Conservation (phyloP, 352 stramenopile genomes). For the Heterotrichella gracilis region DNA sequence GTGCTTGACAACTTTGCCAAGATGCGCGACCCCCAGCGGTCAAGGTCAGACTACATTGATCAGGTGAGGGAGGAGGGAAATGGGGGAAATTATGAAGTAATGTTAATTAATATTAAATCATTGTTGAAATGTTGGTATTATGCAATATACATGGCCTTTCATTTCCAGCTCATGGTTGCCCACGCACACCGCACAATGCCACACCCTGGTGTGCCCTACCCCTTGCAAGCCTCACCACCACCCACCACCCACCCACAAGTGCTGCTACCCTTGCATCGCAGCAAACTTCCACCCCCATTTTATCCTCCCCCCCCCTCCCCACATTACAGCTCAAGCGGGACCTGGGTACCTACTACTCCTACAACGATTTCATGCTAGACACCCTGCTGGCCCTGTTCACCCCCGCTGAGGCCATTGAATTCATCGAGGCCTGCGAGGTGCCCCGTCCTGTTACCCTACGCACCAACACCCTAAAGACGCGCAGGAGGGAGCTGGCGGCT, state of each 20-base stretch:
- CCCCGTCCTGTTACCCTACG: constrained; percentile 80
- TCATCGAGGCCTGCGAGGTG: constrained; percentile 88
- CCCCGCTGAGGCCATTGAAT: constrained; percentile 45
- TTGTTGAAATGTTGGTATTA: too few species aligned
- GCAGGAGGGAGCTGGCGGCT: constrained; percentile 78
- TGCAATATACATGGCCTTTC: too few species aligned
- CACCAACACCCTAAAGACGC: constrained; percentile 96
- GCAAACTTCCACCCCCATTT: not conserved
- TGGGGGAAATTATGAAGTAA: too few species aligned
- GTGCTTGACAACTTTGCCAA: constrained; percentile 66
- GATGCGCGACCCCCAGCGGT: constrained; percentile 48
- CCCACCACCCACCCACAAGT: not conserved
- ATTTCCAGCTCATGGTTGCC: too few species aligned
- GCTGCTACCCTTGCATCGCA: not conserved
- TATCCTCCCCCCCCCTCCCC: not conserved
- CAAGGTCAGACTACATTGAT: constrained; percentile 71
- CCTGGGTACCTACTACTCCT: constrained; percentile 80
- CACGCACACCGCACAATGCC: too few species aligned
- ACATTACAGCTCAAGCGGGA: constrained; percentile 35
- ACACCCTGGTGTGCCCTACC: too few species aligned
- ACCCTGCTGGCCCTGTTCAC: constrained; percentile 38
- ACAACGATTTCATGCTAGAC: constrained; percentile 83
- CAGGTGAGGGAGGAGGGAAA: too few species aligned
- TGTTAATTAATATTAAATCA: too few species aligned
- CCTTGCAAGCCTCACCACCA: not conserved